Conservation (phyloP, 345 rosid species). For the Bretschneidera sinensis region DNA sequence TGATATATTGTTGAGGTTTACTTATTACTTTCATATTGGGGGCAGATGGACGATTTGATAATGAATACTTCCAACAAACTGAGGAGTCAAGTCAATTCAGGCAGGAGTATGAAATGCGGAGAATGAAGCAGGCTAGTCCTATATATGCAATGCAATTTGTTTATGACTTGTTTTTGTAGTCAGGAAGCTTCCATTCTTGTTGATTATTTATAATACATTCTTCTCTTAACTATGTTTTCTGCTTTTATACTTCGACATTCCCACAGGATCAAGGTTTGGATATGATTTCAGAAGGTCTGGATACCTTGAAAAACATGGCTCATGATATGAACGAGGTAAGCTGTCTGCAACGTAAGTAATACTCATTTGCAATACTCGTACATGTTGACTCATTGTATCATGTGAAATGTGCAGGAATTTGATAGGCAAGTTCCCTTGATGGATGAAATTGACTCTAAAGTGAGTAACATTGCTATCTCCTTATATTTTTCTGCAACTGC, state of each 20-base stretch:
- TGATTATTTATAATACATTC: conserved; percentile 8
- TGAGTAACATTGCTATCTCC: conserved; percentile 16
- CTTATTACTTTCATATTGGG: background rate
- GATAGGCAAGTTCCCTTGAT: conserved; percentile 96
- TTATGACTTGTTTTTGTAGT: conserved; percentile 4
- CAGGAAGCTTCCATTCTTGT: background rate
- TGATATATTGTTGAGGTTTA: no score
- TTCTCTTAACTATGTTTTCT: conserved; percentile 7
- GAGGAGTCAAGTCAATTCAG: conserved; percentile 72
- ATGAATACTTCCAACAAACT: conserved; percentile 81
- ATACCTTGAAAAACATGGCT: conserved; percentile 95
- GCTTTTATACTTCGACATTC: conserved; percentile 16
- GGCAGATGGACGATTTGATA: conserved; percentile 75
- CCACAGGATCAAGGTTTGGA: conserved; percentile 92
- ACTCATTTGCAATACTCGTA: conserved; percentile 8
- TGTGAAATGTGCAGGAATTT: conserved; percentile 57
- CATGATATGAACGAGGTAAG: conserved; percentile 94
- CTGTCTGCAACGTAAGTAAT: conserved; percentile 11
- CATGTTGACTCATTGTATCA: conserved; percentile 14
- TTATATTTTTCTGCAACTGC: conserved; percentile 10
- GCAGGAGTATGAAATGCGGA: conserved; percentile 97
- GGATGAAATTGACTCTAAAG: conserved; percentile 99
- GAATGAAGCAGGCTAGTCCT: conserved; percentile 67
- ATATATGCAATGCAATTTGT: conserved; percentile 4
- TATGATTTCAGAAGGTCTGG: conserved; percentile 91